Base-by-base conservation (phyloP, 768 basidiomycete genomes). In the Pleurotus ostreatus region DNA sequence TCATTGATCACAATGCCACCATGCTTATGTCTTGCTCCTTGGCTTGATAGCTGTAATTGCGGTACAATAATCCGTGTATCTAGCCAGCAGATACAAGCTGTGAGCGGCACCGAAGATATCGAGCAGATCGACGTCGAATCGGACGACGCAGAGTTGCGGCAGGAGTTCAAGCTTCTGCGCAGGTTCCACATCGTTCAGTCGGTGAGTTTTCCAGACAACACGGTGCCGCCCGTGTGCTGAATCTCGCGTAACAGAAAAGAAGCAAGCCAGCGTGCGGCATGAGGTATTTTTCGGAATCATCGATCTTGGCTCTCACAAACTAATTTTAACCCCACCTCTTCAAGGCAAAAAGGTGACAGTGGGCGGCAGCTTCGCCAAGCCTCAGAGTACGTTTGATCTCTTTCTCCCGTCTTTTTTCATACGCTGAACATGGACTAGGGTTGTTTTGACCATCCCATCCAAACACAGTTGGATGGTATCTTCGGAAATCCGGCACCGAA, bases 391-490 rank as follows among this genome's bases (percentile, higher is more conserved):
- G 39, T 53, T 11, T 41, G 8, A 16, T 22, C 13, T 15, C n/a
- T 49, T 37, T 6, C 48, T 2, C 48, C 9, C 18, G 7, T 5
- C 4, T 8, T n/a, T 8, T n/a, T 22, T n/a, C 23, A 16, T 22
- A 39, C 39, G 15, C 7, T 41, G 18, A 18, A 53, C 38, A 37
- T 39, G 16, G 18, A 11, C 48, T 20, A 53, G 51, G 11, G 39
- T 53, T 25, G 51, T 53, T 11, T 23, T 53, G 6, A 53, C 51
- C 51, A 53, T 53, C 20, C 51, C 51, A 8, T 53, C 51, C 2
- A 53, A 53, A 23, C 22, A 53, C 20, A 53, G 51, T 4, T 53
- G 51, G 51, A 53, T 53, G 51, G 51, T 53, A n/a, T 39, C 37
- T 25, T 23, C 51, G 16, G 51, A 53, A 41, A 53, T 53, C 37